Conservation (phyloP, 176 grass and related monocot species). For the Bonia amplexicaulis region DNA sequence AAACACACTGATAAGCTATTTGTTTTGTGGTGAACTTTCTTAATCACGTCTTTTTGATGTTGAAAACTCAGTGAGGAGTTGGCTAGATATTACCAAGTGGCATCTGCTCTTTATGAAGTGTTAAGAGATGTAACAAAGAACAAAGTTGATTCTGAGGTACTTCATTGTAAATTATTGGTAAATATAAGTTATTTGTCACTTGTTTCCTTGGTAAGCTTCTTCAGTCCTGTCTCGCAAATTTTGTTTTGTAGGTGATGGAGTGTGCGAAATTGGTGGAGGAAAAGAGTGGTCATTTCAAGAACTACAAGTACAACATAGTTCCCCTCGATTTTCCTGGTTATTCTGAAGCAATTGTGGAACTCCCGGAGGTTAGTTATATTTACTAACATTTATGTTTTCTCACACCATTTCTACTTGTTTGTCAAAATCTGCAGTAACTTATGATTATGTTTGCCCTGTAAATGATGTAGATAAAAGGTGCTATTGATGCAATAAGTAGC, state of each 20-base stretch:
- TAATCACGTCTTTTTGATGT: constrained; percentile 24
- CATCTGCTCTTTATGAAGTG: constrained; percentile 66
- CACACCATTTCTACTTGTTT: not conserved
- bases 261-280: constrained; percentile 44
- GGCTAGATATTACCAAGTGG: constrained; percentile 57
- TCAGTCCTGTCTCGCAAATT: not conserved
- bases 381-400: not conserved
- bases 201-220: constrained; percentile 15
- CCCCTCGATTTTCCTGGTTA: constrained; percentile 55
- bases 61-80: constrained; percentile 49
- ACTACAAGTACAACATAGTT: constrained; percentile 69
- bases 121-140: constrained; percentile 46
- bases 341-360: constrained; percentile 53
- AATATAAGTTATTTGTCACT: not conserved
- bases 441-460: constrained; percentile 9
- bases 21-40: not conserved
- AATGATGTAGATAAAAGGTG: constrained; percentile 49
- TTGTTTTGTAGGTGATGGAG: constrained; percentile 39
- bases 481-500: constrained; percentile 37
- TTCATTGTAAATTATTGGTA: constrained; percentile 3
- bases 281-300: constrained; percentile 50
- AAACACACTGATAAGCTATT: not conserved
- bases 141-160: constrained; percentile 51
- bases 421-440: not conserved
- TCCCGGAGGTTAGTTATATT: constrained; percentile 33